Evolutionary conservation across 257 asterid genomes (phyloP), one percentile per base, ranked within the genome.

Genomic region (Solanum okadae): DNA sequence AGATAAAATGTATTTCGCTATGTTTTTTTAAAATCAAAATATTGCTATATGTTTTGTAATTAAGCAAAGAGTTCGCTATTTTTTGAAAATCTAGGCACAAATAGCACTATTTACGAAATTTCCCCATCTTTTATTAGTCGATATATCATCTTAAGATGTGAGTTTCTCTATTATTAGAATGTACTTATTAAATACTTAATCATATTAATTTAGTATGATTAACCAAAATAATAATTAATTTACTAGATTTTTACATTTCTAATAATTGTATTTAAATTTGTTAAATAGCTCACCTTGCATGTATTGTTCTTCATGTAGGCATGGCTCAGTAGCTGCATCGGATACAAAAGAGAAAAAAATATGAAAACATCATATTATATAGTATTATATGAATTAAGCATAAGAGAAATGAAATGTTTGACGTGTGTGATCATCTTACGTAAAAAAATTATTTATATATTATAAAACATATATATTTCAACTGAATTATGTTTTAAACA

Each of bases 271-370:
- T 7, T 42, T n/a, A 42, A 42, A 78, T 12, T 78, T 40, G 63
- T 78, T 40, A 25, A 79, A 27, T 46, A 46, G 42, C 86, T 81
- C 52, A 89, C 90, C 88, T 88, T 88, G 84, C 59, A 72, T 49
- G 89, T n/a, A 56, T 77, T 86, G 27, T 81, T 82, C 88, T 89
- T 89, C 77, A 86, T 29, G 84, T 89, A 88, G n/a, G 93, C 88
- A 35, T 86, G 88, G 89, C 86, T 86, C 8, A 91, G 56, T 37
- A 86, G 83, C 93, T 91, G 88, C 76, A 79, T 16, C n/a, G 18
- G 25, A 44, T 52, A 20, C 20, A 59, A 3, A 2, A 18, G 5
- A 83, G 3, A 29, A 18, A 56, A 11, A 2, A 5, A 16, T 2
- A 52, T 15, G 40, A 71, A 16, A 15, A 71, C 4, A 2, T 70